Base-by-base conservation (phyloP, 768 basidiomycete species). In the Mycena polygramma region DNA sequence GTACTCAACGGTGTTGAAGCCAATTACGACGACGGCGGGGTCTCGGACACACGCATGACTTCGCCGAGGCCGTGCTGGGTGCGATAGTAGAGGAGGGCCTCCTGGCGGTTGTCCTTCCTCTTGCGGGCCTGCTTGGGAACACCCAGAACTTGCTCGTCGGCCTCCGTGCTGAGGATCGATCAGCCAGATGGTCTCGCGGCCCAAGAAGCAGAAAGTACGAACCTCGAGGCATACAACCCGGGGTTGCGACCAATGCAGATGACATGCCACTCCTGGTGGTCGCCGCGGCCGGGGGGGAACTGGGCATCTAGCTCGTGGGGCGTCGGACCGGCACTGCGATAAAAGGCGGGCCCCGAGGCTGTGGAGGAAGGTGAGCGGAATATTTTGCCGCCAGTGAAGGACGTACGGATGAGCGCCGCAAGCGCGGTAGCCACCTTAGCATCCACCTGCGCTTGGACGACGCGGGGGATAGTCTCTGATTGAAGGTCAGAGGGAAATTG, bases 361-460 rank as follows among this genome's bases (percentile, higher is more conserved):
- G 30, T 30, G 30, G 30, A 30, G 30, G 17, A 10, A 4, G 10
- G 54, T 26, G 30, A 39, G 20, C 4, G 30, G 45, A 19, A 19
- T 15, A 20, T 46, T 20, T 22, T 9, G 6, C 26, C 11, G 26
- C 13, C 14, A 35, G 52, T 2, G 30, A 7, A 35, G 7, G 30
- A 36, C 45, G 7, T 46, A 35, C 30, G 30, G 19, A 54, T 17
- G 8, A 22, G 7, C 2, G 26, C 7, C 20, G 19, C 30, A 6
- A 30, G 30, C 30, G 30, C 30, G 30, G 30, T 30, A 30, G 30
- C 20, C 7, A 57, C 35, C 7, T 17, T 53, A n/a, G 55, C 55
- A 4, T n/a, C 46, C 2, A 65, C 64, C 5, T 65, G 54, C 15
- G 55, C 30, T 11, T 45, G 11, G 30, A 65, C n/a, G 26, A 65